Conservation (phyloP, 2,329 filamentous ascomycete genomes). For the Laburnicola sp. region DNA sequence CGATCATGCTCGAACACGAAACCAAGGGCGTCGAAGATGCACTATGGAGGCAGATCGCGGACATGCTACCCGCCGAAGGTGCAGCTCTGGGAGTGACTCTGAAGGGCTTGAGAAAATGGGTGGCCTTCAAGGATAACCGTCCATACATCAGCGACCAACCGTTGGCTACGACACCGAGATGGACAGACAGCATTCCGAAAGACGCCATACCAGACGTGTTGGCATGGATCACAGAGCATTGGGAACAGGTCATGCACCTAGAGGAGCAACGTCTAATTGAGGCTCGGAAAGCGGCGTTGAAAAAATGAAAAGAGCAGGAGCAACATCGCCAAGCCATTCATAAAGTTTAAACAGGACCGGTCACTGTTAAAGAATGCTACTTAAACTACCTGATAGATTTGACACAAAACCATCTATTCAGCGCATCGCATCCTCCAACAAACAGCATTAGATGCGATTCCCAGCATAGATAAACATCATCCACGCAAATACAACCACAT, state of each 20-base stretch:
- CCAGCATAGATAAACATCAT: no score
- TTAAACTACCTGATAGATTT: no score
- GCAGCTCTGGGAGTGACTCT: slow-evolving; percentile 29
- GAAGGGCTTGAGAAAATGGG: slow-evolving; percentile 42
- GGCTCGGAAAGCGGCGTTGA: slow-evolving; percentile 12
- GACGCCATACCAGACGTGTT: slow-evolving; percentile 21
- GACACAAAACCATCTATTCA: no score
- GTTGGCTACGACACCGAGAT: slow-evolving; percentile 22
- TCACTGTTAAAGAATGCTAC: no score
- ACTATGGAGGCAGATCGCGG: slow-evolving; percentile 54
- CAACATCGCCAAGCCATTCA: no score
- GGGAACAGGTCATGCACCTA: slow-evolving; percentile 31
- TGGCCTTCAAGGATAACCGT: slow-evolving; percentile 29
- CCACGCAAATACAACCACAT: no score
- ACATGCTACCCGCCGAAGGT: slow-evolving; percentile 27
- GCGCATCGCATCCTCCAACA: no score
- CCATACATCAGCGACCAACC: slow-evolving; percentile 23
- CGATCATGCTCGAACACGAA: slow-evolving; percentile 45
- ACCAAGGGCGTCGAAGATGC: slow-evolving; percentile 40
- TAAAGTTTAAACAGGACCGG: no score
- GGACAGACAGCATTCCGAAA: slow-evolving; percentile 22
- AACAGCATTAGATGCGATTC: no score
- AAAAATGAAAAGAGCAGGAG: slow-evolving; percentile 11
- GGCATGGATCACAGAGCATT: slow-evolving; percentile 37
- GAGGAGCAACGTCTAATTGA: slow-evolving; percentile 33